phyloP scores from a whole-genome alignment of 345 rosid species.

The Carallia brachiata region DNA sequence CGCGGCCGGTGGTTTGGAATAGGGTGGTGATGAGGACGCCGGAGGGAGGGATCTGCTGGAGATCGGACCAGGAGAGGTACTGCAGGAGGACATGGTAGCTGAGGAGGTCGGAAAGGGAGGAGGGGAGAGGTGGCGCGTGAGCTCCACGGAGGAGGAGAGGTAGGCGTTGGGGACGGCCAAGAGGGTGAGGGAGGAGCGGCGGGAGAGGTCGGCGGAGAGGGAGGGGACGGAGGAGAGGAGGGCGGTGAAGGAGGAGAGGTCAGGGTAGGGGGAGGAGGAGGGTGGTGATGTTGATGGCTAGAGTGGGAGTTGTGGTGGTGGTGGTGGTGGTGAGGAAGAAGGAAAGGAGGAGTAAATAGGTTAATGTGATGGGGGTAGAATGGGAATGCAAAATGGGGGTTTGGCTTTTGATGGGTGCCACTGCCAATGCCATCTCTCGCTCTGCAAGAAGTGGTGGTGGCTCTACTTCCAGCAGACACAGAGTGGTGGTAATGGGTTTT shows the following conservation, averaged over 20 bases:
- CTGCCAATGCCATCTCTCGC: background rate
- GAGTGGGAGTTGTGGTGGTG: conserved; percentile 24
- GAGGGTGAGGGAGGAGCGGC: conserved; percentile 66
- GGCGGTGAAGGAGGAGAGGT: conserved; percentile 54
- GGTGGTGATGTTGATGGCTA: conserved; percentile 57
- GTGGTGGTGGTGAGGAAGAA: background rate
- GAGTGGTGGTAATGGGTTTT: background rate
- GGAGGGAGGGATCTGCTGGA: conserved; percentile 55
- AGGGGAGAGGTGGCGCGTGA: conserved; percentile 68
- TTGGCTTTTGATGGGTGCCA: too few relatives aligned
- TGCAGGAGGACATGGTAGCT: conserved; percentile 82
- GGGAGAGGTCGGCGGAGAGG: conserved; percentile 53
- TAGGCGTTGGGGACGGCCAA: conserved; percentile 75
- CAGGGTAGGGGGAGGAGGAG: conserved; percentile 62
- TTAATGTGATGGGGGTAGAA: conserved; percentile 41
- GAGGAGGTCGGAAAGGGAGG: conserved; percentile 76
- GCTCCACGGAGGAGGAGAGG: conserved; percentile 44
- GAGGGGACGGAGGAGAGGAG: conserved; percentile 43
- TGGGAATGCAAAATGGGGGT: conserved; percentile 28
- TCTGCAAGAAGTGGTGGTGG: background rate
- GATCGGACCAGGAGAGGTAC: conserved; percentile 62
- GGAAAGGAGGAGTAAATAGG: conserved; percentile 45
- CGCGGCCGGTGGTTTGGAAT: conserved; percentile 75
- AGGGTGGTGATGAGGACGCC: conserved; percentile 65
- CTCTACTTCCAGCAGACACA: too few relatives aligned